These are phyloP conservation scores for Thyridium curvatum DNA, from an alignment of 2,329 filamentous ascomycete genomes.

Conservation along the genomic window DNA sequence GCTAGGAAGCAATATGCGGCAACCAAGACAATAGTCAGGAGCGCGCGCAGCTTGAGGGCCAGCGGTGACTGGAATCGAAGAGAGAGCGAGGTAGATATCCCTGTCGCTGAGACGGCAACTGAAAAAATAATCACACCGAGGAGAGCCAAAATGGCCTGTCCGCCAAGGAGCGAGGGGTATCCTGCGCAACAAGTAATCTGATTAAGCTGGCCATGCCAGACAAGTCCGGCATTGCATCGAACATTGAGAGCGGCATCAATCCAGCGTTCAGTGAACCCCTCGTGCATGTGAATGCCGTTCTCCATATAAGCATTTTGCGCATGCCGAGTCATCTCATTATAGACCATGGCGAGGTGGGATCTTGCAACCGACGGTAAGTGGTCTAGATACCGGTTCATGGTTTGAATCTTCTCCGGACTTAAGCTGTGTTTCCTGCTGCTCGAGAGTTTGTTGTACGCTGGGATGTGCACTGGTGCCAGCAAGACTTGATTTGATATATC, in stretches of 20 bases:
- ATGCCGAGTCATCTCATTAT: slow-evolving; percentile 37
- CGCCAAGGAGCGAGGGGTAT: slow-evolving; percentile 27
- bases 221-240: slow-evolving; percentile 43
- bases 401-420: slow-evolving; percentile 37
- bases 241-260: slow-evolving; percentile 47
- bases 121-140: slow-evolving; percentile 13
- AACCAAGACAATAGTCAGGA: slow-evolving; percentile 4
- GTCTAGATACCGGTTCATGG: slow-evolving; percentile 46
- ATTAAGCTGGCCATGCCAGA: slow-evolving; percentile 30
- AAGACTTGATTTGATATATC: slow-evolving; percentile 16
- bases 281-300: slow-evolving; percentile 41
- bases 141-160: slow-evolving; percentile 26
- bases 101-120: too few relatives aligned
- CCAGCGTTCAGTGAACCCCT: slow-evolving; percentile 37
- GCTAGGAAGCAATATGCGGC: slow-evolving; percentile 42
- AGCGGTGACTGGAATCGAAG: too few relatives aligned
- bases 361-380: slow-evolving; percentile 29
- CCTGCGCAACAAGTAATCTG: slow-evolving; percentile 46
- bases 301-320: slow-evolving; percentile 30
- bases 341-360: slow-evolving; percentile 43
- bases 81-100: too few relatives aligned
- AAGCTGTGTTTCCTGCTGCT: slow-evolving; percentile 32
- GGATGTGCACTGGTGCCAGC: slow-evolving; percentile 30
- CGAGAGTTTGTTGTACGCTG: slow-evolving; percentile 36
- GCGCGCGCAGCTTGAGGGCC: background rate